These are phyloP conservation scores for Nothophaeocryptopus gaeumannii DNA, from an alignment of 2,329 filamentous ascomycete genomes.

Conservation along the genomic window DNA sequence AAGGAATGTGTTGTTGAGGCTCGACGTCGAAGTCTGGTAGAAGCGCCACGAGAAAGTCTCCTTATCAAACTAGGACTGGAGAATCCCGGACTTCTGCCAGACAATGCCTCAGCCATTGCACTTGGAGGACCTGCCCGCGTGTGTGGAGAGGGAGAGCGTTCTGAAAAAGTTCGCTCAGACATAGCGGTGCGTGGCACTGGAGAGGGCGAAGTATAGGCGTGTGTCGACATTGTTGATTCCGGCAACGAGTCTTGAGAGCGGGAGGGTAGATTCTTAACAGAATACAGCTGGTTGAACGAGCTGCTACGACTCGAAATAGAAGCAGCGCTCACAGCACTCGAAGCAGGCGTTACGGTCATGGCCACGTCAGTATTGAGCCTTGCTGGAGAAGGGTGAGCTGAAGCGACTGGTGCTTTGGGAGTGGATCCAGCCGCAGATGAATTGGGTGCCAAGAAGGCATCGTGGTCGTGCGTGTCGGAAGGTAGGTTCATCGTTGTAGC, in stretches of 20 bases:
- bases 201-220: slow-evolving; percentile 25
- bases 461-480: slow-evolving; percentile 20
- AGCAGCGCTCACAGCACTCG: slow-evolving; percentile 10
- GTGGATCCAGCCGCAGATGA: slow-evolving; percentile 17
- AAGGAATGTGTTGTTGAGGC: slow-evolving; percentile 74
- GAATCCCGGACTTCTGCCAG: slow-evolving; percentile 53
- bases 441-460: slow-evolving; percentile 19
- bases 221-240: slow-evolving; percentile 26
- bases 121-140: slow-evolving; percentile 44
- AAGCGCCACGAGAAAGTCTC: slow-evolving; percentile 77
- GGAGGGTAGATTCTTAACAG: slow-evolving; percentile 18
- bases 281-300: slow-evolving; percentile 35
- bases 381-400: slow-evolving; percentile 13
- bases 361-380: slow-evolving; percentile 16
- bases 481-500: slow-evolving; percentile 25
- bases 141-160: slow-evolving; percentile 53
- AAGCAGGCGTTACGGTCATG: slow-evolving; percentile 16
- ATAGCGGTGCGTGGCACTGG: slow-evolving; percentile 22
- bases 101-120: slow-evolving; percentile 62
- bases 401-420: slow-evolving; percentile 16
- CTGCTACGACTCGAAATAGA: slow-evolving; percentile 35
- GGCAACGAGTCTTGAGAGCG: slow-evolving; percentile 23
- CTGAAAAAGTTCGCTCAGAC: slow-evolving; percentile 39
- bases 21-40: slow-evolving; percentile 67
- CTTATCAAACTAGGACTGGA: slow-evolving; percentile 61